A percentile compares a stretch with the other conserved stretches of the same genome.
Conservation (phyloP, 179 eudicot species). For the Carnegiea gigantea region DNA sequence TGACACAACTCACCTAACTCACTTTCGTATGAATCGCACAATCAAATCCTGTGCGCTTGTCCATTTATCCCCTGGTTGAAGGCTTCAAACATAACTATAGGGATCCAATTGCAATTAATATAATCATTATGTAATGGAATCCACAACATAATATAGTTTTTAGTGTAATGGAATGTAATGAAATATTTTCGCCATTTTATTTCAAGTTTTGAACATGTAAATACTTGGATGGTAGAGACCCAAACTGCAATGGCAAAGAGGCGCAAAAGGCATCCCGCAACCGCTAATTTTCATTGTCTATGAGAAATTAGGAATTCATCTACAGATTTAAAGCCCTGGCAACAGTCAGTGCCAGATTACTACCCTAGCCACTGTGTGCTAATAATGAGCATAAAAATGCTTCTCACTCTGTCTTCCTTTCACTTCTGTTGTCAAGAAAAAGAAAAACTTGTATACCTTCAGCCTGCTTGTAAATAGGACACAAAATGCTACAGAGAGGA, state of each 20-base stretch:
- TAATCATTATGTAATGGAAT: no score
- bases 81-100: no score
- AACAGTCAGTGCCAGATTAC: neutral
- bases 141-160: no score
- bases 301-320: conserved; percentile 12
- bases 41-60: no score
- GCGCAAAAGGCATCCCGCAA: neutral
- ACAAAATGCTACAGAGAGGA: conserved; percentile 16
- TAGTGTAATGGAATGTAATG: no score
- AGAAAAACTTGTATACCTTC: conserved; percentile 10
- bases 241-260: neutral
- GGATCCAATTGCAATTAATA: no score
- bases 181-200: no score
- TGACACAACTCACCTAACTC: no score
- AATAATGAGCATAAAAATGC: neutral
- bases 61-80: no score
- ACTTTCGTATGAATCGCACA: no score
- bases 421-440: neutral
- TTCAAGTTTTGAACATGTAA: no score
- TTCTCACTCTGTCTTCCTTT: conserved; percentile 6
- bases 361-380: conserved; percentile 11
- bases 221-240: no score
- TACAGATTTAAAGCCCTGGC: conserved; percentile 22
- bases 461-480: conserved; percentile 9
- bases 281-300: conserved; percentile 3